A percentile compares a stretch with the other conserved stretches of the same genome.
These are phyloP conservation scores for Daldinia vernicosa DNA, from an alignment of 495 filamentous ascomycete species.

Conservation along the genomic window DNA sequence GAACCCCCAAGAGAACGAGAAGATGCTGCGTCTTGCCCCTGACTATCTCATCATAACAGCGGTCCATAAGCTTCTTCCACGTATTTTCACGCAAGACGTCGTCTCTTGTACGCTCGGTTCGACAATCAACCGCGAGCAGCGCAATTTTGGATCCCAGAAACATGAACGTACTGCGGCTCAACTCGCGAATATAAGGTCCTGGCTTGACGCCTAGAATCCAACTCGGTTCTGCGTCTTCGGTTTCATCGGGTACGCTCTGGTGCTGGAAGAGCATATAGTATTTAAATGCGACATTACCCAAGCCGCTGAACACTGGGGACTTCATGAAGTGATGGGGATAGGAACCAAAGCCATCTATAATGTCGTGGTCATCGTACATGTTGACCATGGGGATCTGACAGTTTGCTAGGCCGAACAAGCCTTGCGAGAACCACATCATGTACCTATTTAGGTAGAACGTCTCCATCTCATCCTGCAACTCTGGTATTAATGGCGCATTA, in stretches of 20 bases:
- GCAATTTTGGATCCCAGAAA: conserved; percentile 78
- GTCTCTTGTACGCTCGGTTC: conserved; percentile 86
- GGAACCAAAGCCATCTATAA: conserved; percentile 95
- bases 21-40: conserved; percentile 88
- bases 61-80: conserved; percentile 84
- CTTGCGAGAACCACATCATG: conserved; percentile 91
- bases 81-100: conserved; percentile 82
- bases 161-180: conserved; percentile 87
- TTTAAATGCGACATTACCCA: conserved; percentile 93
- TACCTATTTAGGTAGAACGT: conserved; percentile 87
- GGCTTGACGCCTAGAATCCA: conserved; percentile 83
- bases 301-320: conserved; percentile 86
- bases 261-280: conserved; percentile 99
- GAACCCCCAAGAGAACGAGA: conserved; percentile 83
- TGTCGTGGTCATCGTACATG: conserved; percentile 97
- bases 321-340: conserved; percentile 93
- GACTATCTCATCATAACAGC: conserved; percentile 80
- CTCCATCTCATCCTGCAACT: conserved; percentile 87
- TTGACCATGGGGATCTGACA: conserved; percentile 98
- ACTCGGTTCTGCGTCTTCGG: conserved; percentile 82
- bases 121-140: conserved; percentile 87
- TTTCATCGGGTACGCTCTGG: conserved; percentile 83
- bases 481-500: conserved; percentile 71
- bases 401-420: conserved; percentile 89
- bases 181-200: conserved; percentile 90